Percentiles rank a stretch among this genome's conserved stretches.
Evolutionary conservation across 2,329 filamentous ascomycete species (phyloP).

Genomic region (Diaporthe aspalathi): DNA sequence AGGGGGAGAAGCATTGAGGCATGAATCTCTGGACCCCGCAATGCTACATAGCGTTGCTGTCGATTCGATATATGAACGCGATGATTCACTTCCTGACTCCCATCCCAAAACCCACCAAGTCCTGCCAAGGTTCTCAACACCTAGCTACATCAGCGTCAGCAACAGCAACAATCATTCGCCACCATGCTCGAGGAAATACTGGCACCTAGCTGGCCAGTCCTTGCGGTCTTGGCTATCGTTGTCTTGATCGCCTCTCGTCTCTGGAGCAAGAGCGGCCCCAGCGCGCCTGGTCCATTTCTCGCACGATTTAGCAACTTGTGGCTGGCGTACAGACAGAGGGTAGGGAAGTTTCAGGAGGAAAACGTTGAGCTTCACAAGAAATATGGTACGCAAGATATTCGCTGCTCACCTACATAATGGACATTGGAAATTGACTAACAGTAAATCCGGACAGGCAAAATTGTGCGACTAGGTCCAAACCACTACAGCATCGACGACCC

Average conservation of each 20-base stretch:
- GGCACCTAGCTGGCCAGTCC: background rate
- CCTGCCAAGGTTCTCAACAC: background rate
- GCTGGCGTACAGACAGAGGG: conserved; percentile 1
- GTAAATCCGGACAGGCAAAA: conserved; percentile 3
- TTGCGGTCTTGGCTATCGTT: background rate
- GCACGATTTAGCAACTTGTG: conserved; percentile 28
- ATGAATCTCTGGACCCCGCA: conserved; percentile 17
- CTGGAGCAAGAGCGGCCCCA: background rate
- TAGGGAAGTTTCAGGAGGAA: conserved; percentile 20
- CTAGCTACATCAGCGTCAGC: no score
- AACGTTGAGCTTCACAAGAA: conserved; percentile 29
- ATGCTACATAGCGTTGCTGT: background rate
- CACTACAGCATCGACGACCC: conserved; percentile 33
- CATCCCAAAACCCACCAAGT: no score
- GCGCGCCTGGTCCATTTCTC: conserved; percentile 27
- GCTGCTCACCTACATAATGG: background rate
- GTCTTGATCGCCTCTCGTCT: background rate
- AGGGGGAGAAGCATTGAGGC: conserved; percentile 5
- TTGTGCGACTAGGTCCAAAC: conserved; percentile 32
- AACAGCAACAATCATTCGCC: background rate
- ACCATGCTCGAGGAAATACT: background rate
- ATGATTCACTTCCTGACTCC: background rate
- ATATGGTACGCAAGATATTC: background rate
- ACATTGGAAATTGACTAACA: background rate
- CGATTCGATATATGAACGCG: background rate